Evolutionary conservation across 352 stramenopile species (phyloP).

Genomic region (Blastocystis sp.): DNA sequence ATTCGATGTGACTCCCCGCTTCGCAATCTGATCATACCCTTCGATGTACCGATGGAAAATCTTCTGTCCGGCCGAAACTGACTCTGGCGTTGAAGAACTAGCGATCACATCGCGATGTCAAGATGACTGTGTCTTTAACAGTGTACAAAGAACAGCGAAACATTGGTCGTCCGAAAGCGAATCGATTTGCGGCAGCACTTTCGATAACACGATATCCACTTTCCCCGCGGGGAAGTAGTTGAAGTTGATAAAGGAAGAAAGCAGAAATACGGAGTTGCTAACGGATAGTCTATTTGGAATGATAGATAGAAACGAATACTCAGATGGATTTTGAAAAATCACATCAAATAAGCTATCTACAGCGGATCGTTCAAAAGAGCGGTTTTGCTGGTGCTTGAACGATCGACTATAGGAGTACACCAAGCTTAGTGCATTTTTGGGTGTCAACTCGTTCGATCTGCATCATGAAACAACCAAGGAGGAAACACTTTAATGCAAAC

Average conservation of each 20-base stretch:
- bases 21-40: background rate
- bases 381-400: background rate
- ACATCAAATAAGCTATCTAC: background rate
- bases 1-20: constrained; percentile 2
- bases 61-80: too few relatives aligned
- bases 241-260: constrained; percentile 1
- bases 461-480: background rate
- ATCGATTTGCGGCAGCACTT: background rate
- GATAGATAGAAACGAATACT: background rate
- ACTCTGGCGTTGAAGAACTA: too few relatives aligned
- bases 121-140: background rate
- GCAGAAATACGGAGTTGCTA: background rate
- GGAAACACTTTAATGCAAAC: background rate
- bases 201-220: background rate
- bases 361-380: background rate
- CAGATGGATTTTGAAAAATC: background rate
- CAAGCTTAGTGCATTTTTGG: background rate
- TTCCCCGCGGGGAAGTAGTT: background rate
- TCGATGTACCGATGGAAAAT: too few relatives aligned
- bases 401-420: background rate
- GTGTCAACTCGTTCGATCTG: background rate
- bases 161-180: background rate
- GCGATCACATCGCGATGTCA: too few relatives aligned
- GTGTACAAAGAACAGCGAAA: background rate
- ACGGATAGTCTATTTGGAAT: background rate